Evolutionary conservation across 73 alveolate genomes (phyloP).

Genomic region (Symbiodinium natans): DNA sequence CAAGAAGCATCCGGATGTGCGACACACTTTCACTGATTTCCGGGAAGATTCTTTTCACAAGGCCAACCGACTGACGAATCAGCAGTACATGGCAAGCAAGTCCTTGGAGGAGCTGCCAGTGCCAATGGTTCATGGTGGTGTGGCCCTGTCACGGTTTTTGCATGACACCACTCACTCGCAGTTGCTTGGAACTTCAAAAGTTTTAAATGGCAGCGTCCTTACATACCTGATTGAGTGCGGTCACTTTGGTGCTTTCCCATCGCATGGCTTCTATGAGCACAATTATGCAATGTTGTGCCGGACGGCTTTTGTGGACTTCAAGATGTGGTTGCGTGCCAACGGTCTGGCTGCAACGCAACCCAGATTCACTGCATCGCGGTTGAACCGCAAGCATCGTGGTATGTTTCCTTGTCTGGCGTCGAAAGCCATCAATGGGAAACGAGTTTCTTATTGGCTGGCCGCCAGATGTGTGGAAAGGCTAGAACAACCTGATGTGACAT

Average conservation of each 20-base stretch:
- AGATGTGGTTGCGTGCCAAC: neutral
- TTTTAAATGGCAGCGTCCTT: constrained; percentile 9
- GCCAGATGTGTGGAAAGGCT: neutral
- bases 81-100: neutral
- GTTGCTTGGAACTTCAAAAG: neutral
- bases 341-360: neutral
- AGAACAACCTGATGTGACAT: neutral
- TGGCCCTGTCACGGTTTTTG: neutral
- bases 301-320: neutral
- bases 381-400: neutral
- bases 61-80: neutral
- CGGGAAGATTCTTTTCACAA: neutral
- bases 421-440: constrained; percentile 13
- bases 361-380: constrained; percentile 1
- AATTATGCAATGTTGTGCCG: neutral
- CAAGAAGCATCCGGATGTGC: neutral
- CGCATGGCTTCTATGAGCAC: neutral
- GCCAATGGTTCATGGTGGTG: neutral
- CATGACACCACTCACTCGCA: constrained; percentile 17
- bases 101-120: neutral
- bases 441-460: constrained; percentile 14
- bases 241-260: neutral
- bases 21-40: neutral
- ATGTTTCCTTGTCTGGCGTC: neutral
- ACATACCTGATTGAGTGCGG: neutral